Evolutionary conservation across 345 rosid species (phyloP).

Genomic region (Anastatica hierochuntica): DNA sequence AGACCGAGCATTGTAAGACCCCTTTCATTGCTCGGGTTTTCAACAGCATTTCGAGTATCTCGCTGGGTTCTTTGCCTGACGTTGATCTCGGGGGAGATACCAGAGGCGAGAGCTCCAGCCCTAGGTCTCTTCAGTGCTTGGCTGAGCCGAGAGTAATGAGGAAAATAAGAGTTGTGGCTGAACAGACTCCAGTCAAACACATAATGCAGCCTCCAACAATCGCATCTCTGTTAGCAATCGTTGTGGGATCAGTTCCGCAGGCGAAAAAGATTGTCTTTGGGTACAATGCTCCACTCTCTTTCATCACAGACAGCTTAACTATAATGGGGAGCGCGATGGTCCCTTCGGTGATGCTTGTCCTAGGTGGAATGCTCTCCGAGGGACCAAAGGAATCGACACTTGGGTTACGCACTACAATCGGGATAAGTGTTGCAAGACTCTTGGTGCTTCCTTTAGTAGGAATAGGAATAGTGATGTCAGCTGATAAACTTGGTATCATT

Average conservation of each 20-base stretch:
- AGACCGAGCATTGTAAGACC: slow-evolving; percentile 69
- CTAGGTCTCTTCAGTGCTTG: slow-evolving; percentile 56
- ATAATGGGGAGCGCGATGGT: slow-evolving; percentile 85
- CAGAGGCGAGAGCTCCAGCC: slow-evolving; percentile 32
- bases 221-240: slow-evolving; percentile 74
- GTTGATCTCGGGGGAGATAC: slow-evolving; percentile 36
- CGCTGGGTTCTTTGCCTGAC: slow-evolving; percentile 46
- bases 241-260: slow-evolving; percentile 72
- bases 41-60: slow-evolving; percentile 38
- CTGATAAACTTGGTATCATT: slow-evolving; percentile 46
- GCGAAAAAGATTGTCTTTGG: slow-evolving; percentile 60
- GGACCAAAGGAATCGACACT: slow-evolving; percentile 82
- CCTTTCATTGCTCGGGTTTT: slow-evolving; percentile 74
- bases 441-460: slow-evolving; percentile 77
- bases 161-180: slow-evolving; percentile 79
- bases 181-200: slow-evolving; percentile 80
- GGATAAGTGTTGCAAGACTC: slow-evolving; percentile 66
- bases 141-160: slow-evolving; percentile 88
- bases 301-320: slow-evolving; percentile 72
- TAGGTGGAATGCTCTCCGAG: slow-evolving; percentile 90
- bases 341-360: slow-evolving; percentile 95
- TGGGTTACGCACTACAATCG: slow-evolving; percentile 69
- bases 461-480: slow-evolving; percentile 54
- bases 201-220: slow-evolving; percentile 90
- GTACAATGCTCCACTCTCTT: slow-evolving; percentile 69